Evolutionary conservation across 352 stramenopile genomes (phyloP), one percentile per base, ranked within the genome.

Genomic region (Halophytophthora polymorphica): DNA sequence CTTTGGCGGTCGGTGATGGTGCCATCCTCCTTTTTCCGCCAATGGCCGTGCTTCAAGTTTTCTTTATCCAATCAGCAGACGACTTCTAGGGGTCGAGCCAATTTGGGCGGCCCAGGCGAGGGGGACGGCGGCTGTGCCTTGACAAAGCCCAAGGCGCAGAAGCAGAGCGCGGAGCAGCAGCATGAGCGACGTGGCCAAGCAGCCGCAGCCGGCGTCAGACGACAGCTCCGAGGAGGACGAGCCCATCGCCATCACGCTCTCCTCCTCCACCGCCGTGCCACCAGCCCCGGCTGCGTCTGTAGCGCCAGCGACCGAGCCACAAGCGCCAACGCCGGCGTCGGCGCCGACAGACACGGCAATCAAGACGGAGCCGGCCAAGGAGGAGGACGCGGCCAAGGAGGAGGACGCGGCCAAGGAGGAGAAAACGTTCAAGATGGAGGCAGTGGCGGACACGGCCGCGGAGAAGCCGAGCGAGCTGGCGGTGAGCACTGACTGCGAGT

Each of bases 211-310:
- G 56, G 61, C 65, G 66, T 71, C 49, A 37, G 75, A 78, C 38
- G 83, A 93, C 61, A 93, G 83, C 63, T 92, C 83, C 17, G 83
- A 93, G 48, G 83, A 93, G 60, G 81, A 92, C 67, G 83, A 93
- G 76, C 83, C 77, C 45, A 90, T 93, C 31, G 59, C 55, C 37
- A 43, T 57, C 6, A 38, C 63, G 37, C 50, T 64, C 23, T 37
- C 37, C 43, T 22, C 38, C 11, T 35, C 33, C 23, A n/a, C n/a
- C n/a, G 51, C 47, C 0, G 37, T 37, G 15, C 19, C 64, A 6
- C 1, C 1, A 19, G 45, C n/a, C 47, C 6, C 13, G 11, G 43
- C 41, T 8, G 56, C 17, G 13, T 40, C 15, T 40, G 21, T 10
- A 25, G 43, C 42, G 18, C 35, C 18, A 23, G 21, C 1, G 29